Conservation (phyloP, 2,329 filamentous ascomycete species). For the Ceratocystis colombiana region DNA sequence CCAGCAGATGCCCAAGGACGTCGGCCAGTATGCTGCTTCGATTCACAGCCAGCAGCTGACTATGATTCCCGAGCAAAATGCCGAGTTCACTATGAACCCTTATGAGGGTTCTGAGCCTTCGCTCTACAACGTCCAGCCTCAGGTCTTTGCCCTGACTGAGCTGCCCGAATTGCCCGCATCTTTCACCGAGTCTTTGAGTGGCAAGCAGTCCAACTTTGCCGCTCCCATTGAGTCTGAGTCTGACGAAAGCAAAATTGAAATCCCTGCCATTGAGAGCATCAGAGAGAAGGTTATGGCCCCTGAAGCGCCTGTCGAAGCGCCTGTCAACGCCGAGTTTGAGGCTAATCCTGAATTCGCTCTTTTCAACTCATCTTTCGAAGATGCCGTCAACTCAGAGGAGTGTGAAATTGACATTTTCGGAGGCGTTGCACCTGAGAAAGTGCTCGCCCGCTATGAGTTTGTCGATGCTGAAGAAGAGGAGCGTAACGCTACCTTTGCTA, state of each 20-base stretch:
- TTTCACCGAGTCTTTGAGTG: slow-evolving; percentile 57
- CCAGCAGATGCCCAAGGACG: slow-evolving; percentile 52
- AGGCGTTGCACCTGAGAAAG: slow-evolving; percentile 54
- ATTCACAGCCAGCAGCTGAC: slow-evolving; percentile 55
- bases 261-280: slow-evolving; percentile 43
- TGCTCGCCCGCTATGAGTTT: slow-evolving; percentile 52
- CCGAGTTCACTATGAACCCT: slow-evolving; percentile 64
- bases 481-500: slow-evolving; percentile 36
- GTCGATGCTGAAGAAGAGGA: slow-evolving; percentile 48
- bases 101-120: slow-evolving; percentile 41
- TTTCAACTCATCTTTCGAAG: slow-evolving; percentile 40
- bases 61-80: slow-evolving; percentile 67
- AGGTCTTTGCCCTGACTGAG: slow-evolving; percentile 64
- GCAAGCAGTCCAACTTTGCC: slow-evolving; percentile 54
- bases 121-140: slow-evolving; percentile 53
- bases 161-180: slow-evolving; percentile 53
- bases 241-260: slow-evolving; percentile 48
- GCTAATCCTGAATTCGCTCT: slow-evolving; percentile 53
- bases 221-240: slow-evolving; percentile 36
- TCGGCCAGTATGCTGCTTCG: slow-evolving; percentile 49
- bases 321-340: slow-evolving; percentile 48
- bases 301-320: slow-evolving; percentile 29
- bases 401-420: slow-evolving; percentile 43
- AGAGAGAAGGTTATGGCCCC: slow-evolving; percentile 33
- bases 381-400: slow-evolving; percentile 32